These are phyloP conservation scores for Zymoseptoria pseudotritici DNA, from an alignment of 2,329 filamentous ascomycete genomes.

Conservation along the genomic window DNA sequence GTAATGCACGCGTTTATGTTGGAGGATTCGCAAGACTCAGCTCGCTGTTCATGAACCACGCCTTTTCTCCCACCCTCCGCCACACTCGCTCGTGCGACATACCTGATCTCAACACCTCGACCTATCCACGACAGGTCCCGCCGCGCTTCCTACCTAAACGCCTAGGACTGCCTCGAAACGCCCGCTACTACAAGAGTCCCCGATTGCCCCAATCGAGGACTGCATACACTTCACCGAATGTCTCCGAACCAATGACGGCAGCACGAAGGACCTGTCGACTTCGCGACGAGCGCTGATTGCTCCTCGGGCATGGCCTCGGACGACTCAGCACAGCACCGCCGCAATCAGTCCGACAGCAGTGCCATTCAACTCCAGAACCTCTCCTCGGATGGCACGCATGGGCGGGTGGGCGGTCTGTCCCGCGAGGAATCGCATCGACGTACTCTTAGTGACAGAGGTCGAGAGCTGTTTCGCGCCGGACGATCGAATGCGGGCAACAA, in stretches of 20 bases:
- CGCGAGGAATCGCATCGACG: slow-evolving; percentile 32
- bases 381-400: slow-evolving; percentile 23
- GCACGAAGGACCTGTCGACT: not conserved
- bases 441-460: slow-evolving; percentile 43
- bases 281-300: slow-evolving; percentile 12
- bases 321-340: slow-evolving; percentile 37
- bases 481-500: slow-evolving; percentile 1
- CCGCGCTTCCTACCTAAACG: not conserved
- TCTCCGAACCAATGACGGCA: slow-evolving; percentile 2
- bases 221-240: not conserved
- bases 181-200: not conserved
- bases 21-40: not conserved
- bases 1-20: not conserved
- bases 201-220: not conserved
- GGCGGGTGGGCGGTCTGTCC: slow-evolving; percentile 25
- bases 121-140: not conserved
- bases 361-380: slow-evolving; percentile 65
- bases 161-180: not conserved
- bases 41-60: not conserved
- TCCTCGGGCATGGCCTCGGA: slow-evolving; percentile 41
- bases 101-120: not conserved
- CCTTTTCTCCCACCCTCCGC: not conserved
- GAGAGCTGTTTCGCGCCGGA: slow-evolving; percentile 37
- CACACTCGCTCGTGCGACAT: not conserved
- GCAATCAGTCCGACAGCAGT: slow-evolving; percentile 40